Evolutionary conservation across 164 flowering plant genomes (phyloP), one percentile per base, ranked within the genome.

Genomic region (Kalanchoe fedtschenkoi): DNA sequence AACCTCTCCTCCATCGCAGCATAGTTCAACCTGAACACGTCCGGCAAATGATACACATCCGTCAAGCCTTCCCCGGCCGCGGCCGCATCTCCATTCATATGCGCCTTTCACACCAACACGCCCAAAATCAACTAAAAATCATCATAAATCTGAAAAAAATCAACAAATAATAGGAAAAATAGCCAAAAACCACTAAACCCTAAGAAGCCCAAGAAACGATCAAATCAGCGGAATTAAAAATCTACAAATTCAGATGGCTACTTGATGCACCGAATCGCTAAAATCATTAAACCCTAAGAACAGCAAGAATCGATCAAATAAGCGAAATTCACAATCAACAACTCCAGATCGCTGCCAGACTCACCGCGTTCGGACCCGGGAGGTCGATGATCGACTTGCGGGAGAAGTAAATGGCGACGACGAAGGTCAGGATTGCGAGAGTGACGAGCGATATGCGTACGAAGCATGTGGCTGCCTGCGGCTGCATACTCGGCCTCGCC

Each of bases 1-100:
- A 90, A 93, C 21, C 72, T 74, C 78, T 68, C 74, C 81, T 84
- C 87, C 98, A 93, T 93, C 55, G 73, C 88, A 26, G 51, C 87
- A 61, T 82, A 90, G 64, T 81, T 83, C 74, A 84, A 35, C 60
- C 68, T 42, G 63, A 90, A 92, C 21, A 84, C 70, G 70, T 79
- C 76, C 58, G 91, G 82, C 4, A 69, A 76, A 54, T 93, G 97
- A 66, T 81, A 93, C 2, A 83, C 63, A 22, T 84, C 81, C 26
- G 82, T 43, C 0, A 71, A n/a, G 4, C 44, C 72, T 19, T 42
- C 78, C 14, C n/a, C 34, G 4, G 33, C 54, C 21, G 63, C 71
- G 21, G 29, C 79, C 14, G 29, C 53, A 28, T 46, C 58, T 19
- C 60, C 68, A n/a, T 51, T 68, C 34, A 9, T 67, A 16, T 29